Conservation (phyloP, 2,329 filamentous ascomycete genomes). For the Chaetomium sp. region DNA sequence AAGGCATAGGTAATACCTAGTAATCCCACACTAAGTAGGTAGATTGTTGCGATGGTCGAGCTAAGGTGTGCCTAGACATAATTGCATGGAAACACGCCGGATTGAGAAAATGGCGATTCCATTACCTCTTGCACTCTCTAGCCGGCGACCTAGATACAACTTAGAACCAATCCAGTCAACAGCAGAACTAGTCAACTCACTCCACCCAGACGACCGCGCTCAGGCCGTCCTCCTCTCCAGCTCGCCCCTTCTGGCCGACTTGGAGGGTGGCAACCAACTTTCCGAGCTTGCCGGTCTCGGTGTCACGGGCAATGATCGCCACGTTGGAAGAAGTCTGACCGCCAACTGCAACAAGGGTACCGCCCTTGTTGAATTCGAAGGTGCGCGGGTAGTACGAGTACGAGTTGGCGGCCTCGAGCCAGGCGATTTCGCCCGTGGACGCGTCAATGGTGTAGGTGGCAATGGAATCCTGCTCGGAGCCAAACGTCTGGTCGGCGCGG, state of each 20-base stretch:
- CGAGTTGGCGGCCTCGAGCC: slow-evolving; percentile 57
- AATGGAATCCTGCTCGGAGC: slow-evolving; percentile 57
- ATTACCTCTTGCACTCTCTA: neutral
- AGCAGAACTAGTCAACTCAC: slow-evolving; percentile 32
- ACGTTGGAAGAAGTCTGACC: slow-evolving; percentile 63
- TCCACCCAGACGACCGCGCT: slow-evolving; percentile 54
- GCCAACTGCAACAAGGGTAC: slow-evolving; percentile 63
- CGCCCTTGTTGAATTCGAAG: slow-evolving; percentile 61
- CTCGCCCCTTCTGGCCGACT: slow-evolving; percentile 45
- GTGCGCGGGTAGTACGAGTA: slow-evolving; percentile 64
- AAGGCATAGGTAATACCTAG: no score
- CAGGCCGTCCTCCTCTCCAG: slow-evolving; percentile 51
- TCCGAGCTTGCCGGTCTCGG: slow-evolving; percentile 57
- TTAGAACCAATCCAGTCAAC: neutral
- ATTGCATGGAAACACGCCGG: neutral
- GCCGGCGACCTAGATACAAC: neutral
- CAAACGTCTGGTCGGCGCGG: slow-evolving; percentile 61
- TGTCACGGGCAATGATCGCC: slow-evolving; percentile 58
- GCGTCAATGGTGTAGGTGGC: slow-evolving; percentile 53
- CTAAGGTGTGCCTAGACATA: neutral
- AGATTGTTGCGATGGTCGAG: neutral
- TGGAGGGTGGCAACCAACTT: slow-evolving; percentile 46
- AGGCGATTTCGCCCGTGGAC: slow-evolving; percentile 51
- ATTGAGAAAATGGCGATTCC: neutral
- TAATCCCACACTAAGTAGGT: no score